A percentile compares a stretch with the other conserved stretches of the same genome.
These are phyloP conservation scores for Apophysomyces variabilis DNA, from an alignment of 371 early-diverging fungal genomes.

Conservation along the genomic window DNA sequence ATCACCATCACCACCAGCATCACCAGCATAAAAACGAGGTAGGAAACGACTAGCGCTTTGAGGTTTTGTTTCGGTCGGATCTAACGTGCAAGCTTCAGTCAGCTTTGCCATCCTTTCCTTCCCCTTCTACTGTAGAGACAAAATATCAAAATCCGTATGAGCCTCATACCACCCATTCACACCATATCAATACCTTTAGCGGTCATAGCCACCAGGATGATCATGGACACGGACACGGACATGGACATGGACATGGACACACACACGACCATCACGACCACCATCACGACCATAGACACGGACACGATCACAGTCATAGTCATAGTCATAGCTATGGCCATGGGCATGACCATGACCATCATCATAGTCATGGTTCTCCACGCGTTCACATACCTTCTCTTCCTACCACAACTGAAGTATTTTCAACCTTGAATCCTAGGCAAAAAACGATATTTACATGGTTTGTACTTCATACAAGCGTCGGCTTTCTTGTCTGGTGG, in stretches of 20 bases:
- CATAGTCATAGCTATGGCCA: slow-evolving; percentile 33
- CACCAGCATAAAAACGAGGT: neutral
- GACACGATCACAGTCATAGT: slow-evolving; percentile 14
- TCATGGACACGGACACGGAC: slow-evolving; percentile 21
- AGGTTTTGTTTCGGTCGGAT: no score
- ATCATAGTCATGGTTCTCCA: slow-evolving; percentile 37
- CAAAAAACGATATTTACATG: slow-evolving; percentile 70
- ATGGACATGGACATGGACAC: slow-evolving; percentile 25
- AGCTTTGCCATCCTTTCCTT: no score
- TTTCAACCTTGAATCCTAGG: slow-evolving; percentile 49
- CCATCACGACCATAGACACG: slow-evolving; percentile 21
- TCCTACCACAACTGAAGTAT: slow-evolving; percentile 47
- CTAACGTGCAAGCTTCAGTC: no score
- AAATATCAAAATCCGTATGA: neutral
- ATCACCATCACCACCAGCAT: neutral
- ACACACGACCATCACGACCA: slow-evolving; percentile 16
- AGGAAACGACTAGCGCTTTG: neutral
- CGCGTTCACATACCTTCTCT: slow-evolving; percentile 30
- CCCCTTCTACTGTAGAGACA: neutral
- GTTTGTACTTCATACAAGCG: slow-evolving; percentile 49
- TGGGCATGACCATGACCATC: slow-evolving; percentile 24
- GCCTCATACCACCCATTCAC: slow-evolving; percentile 6
- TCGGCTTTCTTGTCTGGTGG: slow-evolving; percentile 57
- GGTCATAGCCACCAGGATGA: slow-evolving; percentile 25
- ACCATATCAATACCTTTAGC: slow-evolving; percentile 10